These are phyloP conservation scores for Davidsoniella neocaledoniae DNA, from an alignment of 2,329 filamentous ascomycete genomes.

Conservation along the genomic window DNA sequence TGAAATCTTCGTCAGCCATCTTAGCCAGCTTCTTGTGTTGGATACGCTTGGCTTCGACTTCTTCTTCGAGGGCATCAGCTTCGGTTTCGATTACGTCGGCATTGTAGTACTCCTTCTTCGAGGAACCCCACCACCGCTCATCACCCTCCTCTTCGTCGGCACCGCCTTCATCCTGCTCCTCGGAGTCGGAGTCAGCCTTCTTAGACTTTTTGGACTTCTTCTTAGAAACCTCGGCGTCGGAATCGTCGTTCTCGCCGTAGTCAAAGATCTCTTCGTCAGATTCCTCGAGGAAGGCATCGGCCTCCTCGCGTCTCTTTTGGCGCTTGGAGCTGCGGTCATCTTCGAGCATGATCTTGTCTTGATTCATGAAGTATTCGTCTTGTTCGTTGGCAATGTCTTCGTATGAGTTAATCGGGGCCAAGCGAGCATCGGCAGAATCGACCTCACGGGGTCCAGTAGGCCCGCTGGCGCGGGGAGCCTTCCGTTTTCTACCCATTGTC, in stretches of 20 bases:
- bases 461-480: constrained; percentile 38
- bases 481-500: constrained; percentile 52
- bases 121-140: constrained; percentile 68
- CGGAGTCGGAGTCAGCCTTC: constrained; percentile 33
- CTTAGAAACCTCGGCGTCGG: constrained; percentile 22
- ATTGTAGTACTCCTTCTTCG: constrained; percentile 83
- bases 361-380: constrained; percentile 79
- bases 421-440: constrained; percentile 41
- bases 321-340: constrained; percentile 67
- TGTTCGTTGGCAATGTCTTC: constrained; percentile 86
- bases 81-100: constrained; percentile 56
- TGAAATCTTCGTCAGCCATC: constrained; percentile 84
- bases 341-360: constrained; percentile 73
- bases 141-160: constrained; percentile 30
- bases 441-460: constrained; percentile 37
- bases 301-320: constrained; percentile 50
- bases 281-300: constrained; percentile 41
- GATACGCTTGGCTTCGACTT: constrained; percentile 70
- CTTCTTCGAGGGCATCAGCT: constrained; percentile 68
- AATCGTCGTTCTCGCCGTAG: constrained; percentile 25
- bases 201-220: constrained; percentile 19
- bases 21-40: constrained; percentile 81
- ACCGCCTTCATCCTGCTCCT: constrained; percentile 30
- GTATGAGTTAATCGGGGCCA: constrained; percentile 45
- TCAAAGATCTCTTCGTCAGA: constrained; percentile 47